These are phyloP conservation scores for Scleroderma bovista DNA, from an alignment of 768 basidiomycete species.

Conservation along the genomic window DNA sequence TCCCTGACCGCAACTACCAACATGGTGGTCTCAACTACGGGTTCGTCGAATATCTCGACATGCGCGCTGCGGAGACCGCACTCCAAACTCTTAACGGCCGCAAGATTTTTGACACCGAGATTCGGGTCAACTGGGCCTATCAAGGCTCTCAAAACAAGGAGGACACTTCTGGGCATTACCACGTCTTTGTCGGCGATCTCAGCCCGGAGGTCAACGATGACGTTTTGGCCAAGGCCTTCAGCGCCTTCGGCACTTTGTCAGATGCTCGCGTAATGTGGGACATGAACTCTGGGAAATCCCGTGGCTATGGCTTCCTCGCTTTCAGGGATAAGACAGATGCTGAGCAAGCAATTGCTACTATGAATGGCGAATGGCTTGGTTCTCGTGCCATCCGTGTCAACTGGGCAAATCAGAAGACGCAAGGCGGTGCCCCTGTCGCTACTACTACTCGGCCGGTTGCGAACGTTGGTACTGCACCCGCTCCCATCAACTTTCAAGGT, in stretches of 20 bases:
- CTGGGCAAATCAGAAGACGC: conserved; percentile 99
- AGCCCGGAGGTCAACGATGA: conserved; percentile 99
- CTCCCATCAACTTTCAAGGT: conserved; percentile 87
- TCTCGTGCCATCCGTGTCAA: conserved; percentile 98
- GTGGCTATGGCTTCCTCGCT: conserved; percentile 97
- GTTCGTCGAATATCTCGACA: conserved; percentile 98
- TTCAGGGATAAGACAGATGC: conserved; percentile 99
- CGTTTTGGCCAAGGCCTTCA: conserved; percentile 93
- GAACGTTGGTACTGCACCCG: conserved; percentile 62
- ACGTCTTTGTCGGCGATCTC: conserved; percentile 99
- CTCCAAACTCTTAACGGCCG: conserved; percentile 96
- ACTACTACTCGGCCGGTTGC: conserved; percentile 42
- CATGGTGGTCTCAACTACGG: conserved; percentile 99
- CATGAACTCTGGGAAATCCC: conserved; percentile 98
- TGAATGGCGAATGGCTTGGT: conserved; percentile 99
- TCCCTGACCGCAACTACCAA: conserved; percentile 98
- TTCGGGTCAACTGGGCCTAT: conserved; percentile 99
- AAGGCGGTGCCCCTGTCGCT: conserved; percentile 42
- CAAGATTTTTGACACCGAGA: conserved; percentile 99
- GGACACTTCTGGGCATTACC: conserved; percentile 95
- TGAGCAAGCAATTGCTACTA: conserved; percentile 97
- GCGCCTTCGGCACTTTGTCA: conserved; percentile 92
- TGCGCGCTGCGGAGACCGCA: conserved; percentile 99
- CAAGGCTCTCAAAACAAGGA: conserved; percentile 98
- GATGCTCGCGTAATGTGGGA: conserved; percentile 99